Percentiles rank a stretch among this genome's conserved stretches.
Conservation (phyloP, 1,284 basidiomycete genomes). For the Mixia osmundae region DNA sequence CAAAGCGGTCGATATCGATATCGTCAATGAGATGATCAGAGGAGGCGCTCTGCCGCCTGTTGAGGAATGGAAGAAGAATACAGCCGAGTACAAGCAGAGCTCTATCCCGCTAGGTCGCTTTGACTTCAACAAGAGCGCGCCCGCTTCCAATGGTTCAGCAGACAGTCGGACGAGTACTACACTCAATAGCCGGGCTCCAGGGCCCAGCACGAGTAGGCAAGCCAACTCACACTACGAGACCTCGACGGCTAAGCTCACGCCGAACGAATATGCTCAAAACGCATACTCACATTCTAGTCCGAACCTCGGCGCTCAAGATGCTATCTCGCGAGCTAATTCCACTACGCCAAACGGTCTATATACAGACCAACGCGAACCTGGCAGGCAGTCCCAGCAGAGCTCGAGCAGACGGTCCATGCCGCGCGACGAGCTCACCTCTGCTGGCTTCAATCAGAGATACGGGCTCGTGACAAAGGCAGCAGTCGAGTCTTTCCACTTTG, state of each 20-base stretch:
- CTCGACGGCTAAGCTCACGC: neutral
- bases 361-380: neutral
- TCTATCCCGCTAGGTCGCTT: constrained; percentile 82
- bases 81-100: constrained; percentile 84
- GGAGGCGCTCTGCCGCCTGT: constrained; percentile 59
- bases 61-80: constrained; percentile 92
- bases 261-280: neutral
- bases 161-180: too few relatives aligned
- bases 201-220: neutral
- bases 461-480: constrained; percentile 70
- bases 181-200: neutral
- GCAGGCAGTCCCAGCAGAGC: neutral
- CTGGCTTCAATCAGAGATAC: constrained; percentile 8
- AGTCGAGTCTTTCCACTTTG: constrained; percentile 87
- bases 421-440: neutral
- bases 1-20: constrained; percentile 34
- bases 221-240: constrained; percentile 1
- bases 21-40: constrained; percentile 56
- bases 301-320: neutral
- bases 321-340: neutral
- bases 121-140: constrained; percentile 29
- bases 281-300: neutral
- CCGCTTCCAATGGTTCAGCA: constrained; percentile 1
- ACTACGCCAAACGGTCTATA: neutral
- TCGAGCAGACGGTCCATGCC: too few relatives aligned